phyloP scores from a whole-genome alignment of 352 stramenopile genomes.

The Phytopythium helicoides region DNA sequence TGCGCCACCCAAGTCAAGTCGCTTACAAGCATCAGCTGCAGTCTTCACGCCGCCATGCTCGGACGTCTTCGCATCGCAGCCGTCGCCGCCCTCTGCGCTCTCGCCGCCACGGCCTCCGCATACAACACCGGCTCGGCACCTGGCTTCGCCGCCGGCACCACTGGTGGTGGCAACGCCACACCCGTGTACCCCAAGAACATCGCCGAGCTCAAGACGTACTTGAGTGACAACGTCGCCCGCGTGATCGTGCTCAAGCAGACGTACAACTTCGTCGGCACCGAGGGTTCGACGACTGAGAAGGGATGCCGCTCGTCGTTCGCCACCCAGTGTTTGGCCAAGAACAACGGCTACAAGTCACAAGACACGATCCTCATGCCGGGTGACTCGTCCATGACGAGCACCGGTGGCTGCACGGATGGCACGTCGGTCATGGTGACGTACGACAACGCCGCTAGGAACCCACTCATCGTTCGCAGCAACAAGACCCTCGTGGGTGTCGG shows the following conservation, averaged over 20 bases:
- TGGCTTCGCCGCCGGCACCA: conserved; percentile 29
- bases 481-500: conserved; percentile 19
- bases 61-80: too few species aligned
- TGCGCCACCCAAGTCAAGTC: too few species aligned
- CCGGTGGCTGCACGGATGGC: conserved; percentile 17
- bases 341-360: conserved; percentile 24
- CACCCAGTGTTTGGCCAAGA: conserved; percentile 10
- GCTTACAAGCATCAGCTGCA: too few species aligned
- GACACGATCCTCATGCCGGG: conserved; percentile 30
- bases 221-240: conserved; percentile 19
- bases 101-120: not conserved
- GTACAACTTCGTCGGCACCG: conserved; percentile 30
- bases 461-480: conserved; percentile 12
- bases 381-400: conserved; percentile 25
- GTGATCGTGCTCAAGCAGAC: conserved; percentile 38
- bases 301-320: conserved; percentile 22
- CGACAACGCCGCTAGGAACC: conserved; percentile 17
- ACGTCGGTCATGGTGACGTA: conserved; percentile 22
- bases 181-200: conserved; percentile 26
- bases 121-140: conserved; percentile 4
- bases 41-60: too few species aligned
- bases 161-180: conserved; percentile 21
- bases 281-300: conserved; percentile 29
- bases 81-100: too few species aligned
- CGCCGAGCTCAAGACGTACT: conserved; percentile 22